Evolutionary conservation across 1,139 yeast species (phyloP).

Genomic region (Magnusiomyces ingens): DNA sequence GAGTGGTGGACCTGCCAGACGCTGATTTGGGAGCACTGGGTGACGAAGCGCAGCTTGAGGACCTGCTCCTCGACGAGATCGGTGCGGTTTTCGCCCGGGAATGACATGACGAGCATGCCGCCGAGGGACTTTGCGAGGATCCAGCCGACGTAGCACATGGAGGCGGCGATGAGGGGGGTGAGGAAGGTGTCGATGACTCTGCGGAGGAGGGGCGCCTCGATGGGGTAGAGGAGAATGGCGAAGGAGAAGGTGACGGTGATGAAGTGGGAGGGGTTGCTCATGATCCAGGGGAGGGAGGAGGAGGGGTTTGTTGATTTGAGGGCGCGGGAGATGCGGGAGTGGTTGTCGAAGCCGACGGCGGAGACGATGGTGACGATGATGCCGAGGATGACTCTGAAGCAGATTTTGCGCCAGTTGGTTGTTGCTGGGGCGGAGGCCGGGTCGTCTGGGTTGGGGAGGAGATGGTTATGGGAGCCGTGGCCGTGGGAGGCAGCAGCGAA

Average conservation of each 20-base stretch:
- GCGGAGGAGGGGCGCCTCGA: conserved; percentile 17
- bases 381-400: conserved; percentile 31
- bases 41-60: conserved; percentile 26
- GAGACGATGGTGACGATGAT: conserved; percentile 31
- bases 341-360: conserved; percentile 32
- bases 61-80: conserved; percentile 26
- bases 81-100: conserved; percentile 35
- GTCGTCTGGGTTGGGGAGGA: conserved; percentile 35
- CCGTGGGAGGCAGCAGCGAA: conserved; percentile 28
- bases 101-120: conserved; percentile 41
- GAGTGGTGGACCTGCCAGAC: conserved; percentile 42
- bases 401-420: conserved; percentile 21
- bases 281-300: conserved; percentile 24
- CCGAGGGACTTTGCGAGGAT: conserved; percentile 36
- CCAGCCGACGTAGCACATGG: conserved; percentile 40
- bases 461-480: conserved; percentile 49
- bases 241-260: conserved; percentile 53
- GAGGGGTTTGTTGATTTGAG: conserved; percentile 19
- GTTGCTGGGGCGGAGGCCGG: conserved; percentile 11
- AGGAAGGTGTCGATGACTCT: conserved; percentile 28
- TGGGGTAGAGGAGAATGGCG: conserved; percentile 31
- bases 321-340: conserved; percentile 29
- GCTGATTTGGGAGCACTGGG: conserved; percentile 30
- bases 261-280: conserved; percentile 55
- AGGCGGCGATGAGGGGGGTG: conserved; percentile 35